Evolutionary conservation across 2,329 filamentous ascomycete species (phyloP).

Genomic region (Nemania sp.): DNA sequence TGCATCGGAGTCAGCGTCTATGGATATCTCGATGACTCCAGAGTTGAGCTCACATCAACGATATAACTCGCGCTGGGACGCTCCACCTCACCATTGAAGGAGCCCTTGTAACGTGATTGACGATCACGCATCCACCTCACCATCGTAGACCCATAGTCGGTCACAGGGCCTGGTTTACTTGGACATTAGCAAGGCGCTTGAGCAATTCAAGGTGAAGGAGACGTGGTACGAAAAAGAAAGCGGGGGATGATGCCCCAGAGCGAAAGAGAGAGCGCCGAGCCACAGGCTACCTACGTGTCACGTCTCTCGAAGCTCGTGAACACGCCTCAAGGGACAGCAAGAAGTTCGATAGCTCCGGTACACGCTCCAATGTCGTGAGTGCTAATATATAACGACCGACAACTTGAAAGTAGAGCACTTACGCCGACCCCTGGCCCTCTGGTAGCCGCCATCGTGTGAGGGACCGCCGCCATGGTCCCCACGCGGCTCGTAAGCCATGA

Average conservation of each 20-base stretch:
- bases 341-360: neutral
- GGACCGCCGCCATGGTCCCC: conserved; percentile 52
- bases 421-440: conserved; percentile 58
- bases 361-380: neutral
- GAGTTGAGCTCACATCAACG: conserved; percentile 70
- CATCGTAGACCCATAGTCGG: conserved; percentile 89
- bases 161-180: conserved; percentile 71
- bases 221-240: neutral
- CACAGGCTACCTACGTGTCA: neutral
- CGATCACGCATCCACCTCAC: conserved; percentile 90
- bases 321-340: neutral
- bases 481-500: conserved; percentile 60
- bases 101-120: conserved; percentile 73
- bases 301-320: neutral
- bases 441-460: conserved; percentile 47
- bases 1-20: conserved; percentile 42
- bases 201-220: neutral
- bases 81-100: conserved; percentile 75
- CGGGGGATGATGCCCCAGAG: neutral
- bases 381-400: neutral
- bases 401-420: conserved; percentile 40
- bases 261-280: neutral
- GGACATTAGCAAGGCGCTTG: conserved; percentile 20
- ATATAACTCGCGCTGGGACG: conserved; percentile 88
- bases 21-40: neutral